These are phyloP conservation scores for Coniophora puteana DNA, from an alignment of 1,284 basidiomycete species.

Conservation along the genomic window DNA sequence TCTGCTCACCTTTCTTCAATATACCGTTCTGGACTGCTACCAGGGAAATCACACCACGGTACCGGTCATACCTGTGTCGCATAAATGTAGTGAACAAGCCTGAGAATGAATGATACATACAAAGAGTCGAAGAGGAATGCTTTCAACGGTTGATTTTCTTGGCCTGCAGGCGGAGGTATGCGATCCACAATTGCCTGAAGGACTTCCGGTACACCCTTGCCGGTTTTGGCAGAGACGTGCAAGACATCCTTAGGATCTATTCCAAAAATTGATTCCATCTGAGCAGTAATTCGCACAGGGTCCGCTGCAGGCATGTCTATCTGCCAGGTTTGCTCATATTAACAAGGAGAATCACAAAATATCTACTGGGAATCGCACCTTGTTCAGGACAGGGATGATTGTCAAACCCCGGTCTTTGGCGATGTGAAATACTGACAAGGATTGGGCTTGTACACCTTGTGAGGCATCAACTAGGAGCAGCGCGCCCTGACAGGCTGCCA, in stretches of 20 bases:
- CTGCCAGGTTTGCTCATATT: slow-evolving; percentile 38
- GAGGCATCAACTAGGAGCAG: slow-evolving; percentile 91
- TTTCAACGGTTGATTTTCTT: slow-evolving; percentile 56
- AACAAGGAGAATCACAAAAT: slow-evolving; percentile 3
- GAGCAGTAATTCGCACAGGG: slow-evolving; percentile 74
- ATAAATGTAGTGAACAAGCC: slow-evolving; percentile 1
- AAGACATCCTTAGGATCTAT: slow-evolving; percentile 71
- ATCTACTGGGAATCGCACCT: slow-evolving; percentile 45
- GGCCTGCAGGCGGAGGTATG: slow-evolving; percentile 72
- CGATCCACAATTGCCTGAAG: slow-evolving; percentile 79
- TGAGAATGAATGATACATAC: slow-evolving; percentile 45
- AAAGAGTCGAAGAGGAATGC: slow-evolving; percentile 93
- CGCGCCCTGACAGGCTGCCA: slow-evolving; percentile 94
- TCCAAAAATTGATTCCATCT: slow-evolving; percentile 81
- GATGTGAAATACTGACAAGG: slow-evolving; percentile 91
- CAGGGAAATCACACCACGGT: slow-evolving; percentile 93
- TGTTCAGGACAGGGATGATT: slow-evolving; percentile 94
- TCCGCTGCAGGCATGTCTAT: slow-evolving; percentile 88
- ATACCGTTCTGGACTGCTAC: slow-evolving; percentile 74
- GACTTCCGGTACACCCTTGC: slow-evolving; percentile 74
- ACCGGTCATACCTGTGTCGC: slow-evolving; percentile 83
- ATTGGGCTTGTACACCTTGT: slow-evolving; percentile 97
- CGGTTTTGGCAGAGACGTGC: slow-evolving; percentile 91
- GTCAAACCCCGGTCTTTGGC: slow-evolving; percentile 80
- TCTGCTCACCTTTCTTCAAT: slow-evolving; percentile 53